These are phyloP conservation scores for Syncephalastrum racemosum DNA, from an alignment of 371 early-diverging fungal species.

Conservation along the genomic window DNA sequence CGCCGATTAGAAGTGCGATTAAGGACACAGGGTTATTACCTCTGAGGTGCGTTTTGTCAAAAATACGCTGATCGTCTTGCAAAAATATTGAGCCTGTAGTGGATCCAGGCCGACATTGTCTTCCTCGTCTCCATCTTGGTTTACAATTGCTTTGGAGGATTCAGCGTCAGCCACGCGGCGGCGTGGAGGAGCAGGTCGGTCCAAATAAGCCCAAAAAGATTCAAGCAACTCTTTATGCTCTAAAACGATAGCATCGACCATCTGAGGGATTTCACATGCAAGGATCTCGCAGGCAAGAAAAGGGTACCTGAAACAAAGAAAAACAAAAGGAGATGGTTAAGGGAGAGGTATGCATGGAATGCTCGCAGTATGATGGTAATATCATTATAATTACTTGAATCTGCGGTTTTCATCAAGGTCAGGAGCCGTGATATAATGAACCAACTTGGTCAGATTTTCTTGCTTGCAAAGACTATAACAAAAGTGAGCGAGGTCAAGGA, in stretches of 20 bases:
- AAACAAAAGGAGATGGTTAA: not conserved
- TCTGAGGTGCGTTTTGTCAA: constrained; percentile 81
- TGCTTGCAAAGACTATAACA: constrained; percentile 28
- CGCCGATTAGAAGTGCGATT: constrained; percentile 11
- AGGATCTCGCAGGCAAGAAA: constrained; percentile 85
- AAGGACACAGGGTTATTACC: constrained; percentile 34
- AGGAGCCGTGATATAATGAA: constrained; percentile 63
- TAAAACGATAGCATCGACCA: constrained; percentile 70
- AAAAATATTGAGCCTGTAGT: constrained; percentile 83
- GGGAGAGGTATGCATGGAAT: not conserved
- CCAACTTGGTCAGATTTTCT: constrained; percentile 20
- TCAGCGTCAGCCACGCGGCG: constrained; percentile 8
- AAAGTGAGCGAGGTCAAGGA: constrained; percentile 10
- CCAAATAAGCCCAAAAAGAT: constrained; percentile 81
- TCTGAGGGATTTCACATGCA: constrained; percentile 81
- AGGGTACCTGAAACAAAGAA: constrained; percentile 60
- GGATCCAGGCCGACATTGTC: constrained; percentile 51
- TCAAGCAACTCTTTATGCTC: constrained; percentile 70
- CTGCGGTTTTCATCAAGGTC: constrained; percentile 27
- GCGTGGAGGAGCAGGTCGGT: constrained; percentile 59
- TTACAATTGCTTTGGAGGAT: not conserved
- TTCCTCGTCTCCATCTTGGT: constrained; percentile 12
- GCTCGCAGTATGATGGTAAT: no score
- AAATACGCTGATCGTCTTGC: constrained; percentile 83
- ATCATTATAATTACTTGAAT: constrained; percentile 23